These are phyloP conservation scores for Aspergillus carbonarius DNA, from an alignment of 2,329 filamentous ascomycete genomes.

Conservation along the genomic window DNA sequence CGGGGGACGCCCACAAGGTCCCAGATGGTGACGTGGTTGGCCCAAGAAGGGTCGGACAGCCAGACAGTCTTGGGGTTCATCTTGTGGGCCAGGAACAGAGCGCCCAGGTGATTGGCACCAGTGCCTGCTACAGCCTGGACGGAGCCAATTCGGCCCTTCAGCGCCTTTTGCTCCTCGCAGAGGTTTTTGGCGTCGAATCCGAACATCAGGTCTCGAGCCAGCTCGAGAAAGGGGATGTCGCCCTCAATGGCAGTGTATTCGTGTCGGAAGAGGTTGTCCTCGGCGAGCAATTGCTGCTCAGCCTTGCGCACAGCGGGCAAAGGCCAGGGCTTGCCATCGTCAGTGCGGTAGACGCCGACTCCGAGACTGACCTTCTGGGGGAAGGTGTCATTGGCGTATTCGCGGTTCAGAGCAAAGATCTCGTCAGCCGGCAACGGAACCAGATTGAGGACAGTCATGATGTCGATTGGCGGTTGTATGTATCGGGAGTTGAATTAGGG, in stretches of 20 bases:
- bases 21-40: conserved; percentile 97
- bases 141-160: conserved; percentile 59
- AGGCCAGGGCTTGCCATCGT: conserved; percentile 95
- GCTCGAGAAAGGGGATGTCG: conserved; percentile 75
- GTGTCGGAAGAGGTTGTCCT: conserved; percentile 87
- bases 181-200: conserved; percentile 55
- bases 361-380: conserved; percentile 84
- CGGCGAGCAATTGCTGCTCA: conserved; percentile 65
- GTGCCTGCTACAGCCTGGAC: conserved; percentile 95
- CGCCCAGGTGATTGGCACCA: conserved; percentile 88
- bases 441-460: conserved; percentile 49
- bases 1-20: conserved; percentile 68
- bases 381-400: conserved; percentile 71
- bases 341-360: conserved; percentile 85
- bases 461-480: conserved; percentile 7
- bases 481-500: not conserved
- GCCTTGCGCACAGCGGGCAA: conserved; percentile 91
- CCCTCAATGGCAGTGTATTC: conserved; percentile 97
- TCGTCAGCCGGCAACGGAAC: conserved; percentile 87
- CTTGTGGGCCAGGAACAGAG: conserved; percentile 86
- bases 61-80: conserved; percentile 74
- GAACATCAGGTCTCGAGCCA: conserved; percentile 85
- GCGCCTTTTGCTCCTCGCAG: conserved; percentile 25
- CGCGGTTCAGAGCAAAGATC: conserved; percentile 84
- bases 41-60: conserved; percentile 94